Evolutionary conservation across 2,329 filamentous ascomycete species (phyloP).

Genomic region (Laburnicola sp.): DNA sequence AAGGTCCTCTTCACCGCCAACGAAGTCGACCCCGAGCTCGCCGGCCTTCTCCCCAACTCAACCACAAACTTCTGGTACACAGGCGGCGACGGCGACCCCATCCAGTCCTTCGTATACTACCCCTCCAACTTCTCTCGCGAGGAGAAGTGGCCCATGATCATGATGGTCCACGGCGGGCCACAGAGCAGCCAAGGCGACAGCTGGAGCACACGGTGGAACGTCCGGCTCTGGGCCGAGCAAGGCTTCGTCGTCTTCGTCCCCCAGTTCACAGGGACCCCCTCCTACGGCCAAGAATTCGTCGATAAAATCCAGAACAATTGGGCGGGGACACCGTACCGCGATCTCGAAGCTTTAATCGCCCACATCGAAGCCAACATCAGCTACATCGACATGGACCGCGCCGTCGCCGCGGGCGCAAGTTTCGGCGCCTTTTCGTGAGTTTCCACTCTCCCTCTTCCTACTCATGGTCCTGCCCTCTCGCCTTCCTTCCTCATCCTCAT

Average conservation of each 20-base stretch:
- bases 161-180: conserved; percentile 81
- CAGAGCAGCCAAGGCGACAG: conserved; percentile 72
- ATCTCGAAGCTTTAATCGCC: conserved; percentile 78
- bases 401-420: conserved; percentile 71
- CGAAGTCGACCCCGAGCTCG: conserved; percentile 65
- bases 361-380: conserved; percentile 67
- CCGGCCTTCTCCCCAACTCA: conserved; percentile 65
- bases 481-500: neutral
- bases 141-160: conserved; percentile 76
- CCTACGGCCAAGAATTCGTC: conserved; percentile 76
- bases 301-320: conserved; percentile 79
- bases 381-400: conserved; percentile 70
- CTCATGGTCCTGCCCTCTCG: no score
- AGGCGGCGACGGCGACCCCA: conserved; percentile 59
- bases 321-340: conserved; percentile 81
- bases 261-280: conserved; percentile 81
- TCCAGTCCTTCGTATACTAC: conserved; percentile 70
- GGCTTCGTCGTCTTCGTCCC: conserved; percentile 80
- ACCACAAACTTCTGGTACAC: conserved; percentile 70
- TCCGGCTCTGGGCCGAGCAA: conserved; percentile 81
- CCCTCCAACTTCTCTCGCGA: conserved; percentile 65
- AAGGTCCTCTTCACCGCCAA: conserved; percentile 60
- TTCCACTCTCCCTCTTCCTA: neutral
- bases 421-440: conserved; percentile 49
- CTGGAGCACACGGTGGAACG: conserved; percentile 85